Evolutionary conservation across 2,329 filamentous ascomycete species (phyloP), one percentile per base, ranked within the genome.

Genomic region (Drechslera avenae): DNA sequence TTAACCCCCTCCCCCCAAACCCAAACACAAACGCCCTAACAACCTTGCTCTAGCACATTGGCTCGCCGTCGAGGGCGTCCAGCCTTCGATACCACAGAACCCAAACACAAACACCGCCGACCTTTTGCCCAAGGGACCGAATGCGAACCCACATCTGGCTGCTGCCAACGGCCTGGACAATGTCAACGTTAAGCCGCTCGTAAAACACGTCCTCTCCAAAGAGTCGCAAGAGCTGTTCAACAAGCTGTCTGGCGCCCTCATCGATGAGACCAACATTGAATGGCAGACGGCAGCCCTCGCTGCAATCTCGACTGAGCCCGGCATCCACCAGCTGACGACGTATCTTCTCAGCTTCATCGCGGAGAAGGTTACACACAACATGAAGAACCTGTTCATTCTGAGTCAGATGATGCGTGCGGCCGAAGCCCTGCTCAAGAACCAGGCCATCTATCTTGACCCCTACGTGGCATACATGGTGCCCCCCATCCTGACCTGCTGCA

Each of bases 191-290:
- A 93, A 93, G 71, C 93, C 94, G 2, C 82, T 92, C 10, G 92
- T 99, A 59, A 97, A 97, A 76, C 94, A 99, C 71, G 89, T 97
- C 40, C 84, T 99, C 36, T 96, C 91, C 59, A 96, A 96, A 75
- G 94, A 99, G 76, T 85, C 97, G 17, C 91, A 96, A 57, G 84
- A 97, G 28, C 97, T 97, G 78, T 99, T 97, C 69, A 91, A 97
- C 70, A 96, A 96, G 74, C 91, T 97, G 52, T 92, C 91, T 72
- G 84, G 84, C 42, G 93, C 94, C 9, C 83, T 99, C 39, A 82
- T 97, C 52, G 91, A 97, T 73, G 90, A 95, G 61, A 87, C 86
- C 43, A 90, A 90, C 12, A 91, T 96, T 57, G 89, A 95, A 57
- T 86, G 96, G 69, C 88, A 93, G 45, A 85, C 88, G 41, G 91